Evolutionary conservation across 257 asterid species (phyloP).

Genomic region (Solanum rostratum): DNA sequence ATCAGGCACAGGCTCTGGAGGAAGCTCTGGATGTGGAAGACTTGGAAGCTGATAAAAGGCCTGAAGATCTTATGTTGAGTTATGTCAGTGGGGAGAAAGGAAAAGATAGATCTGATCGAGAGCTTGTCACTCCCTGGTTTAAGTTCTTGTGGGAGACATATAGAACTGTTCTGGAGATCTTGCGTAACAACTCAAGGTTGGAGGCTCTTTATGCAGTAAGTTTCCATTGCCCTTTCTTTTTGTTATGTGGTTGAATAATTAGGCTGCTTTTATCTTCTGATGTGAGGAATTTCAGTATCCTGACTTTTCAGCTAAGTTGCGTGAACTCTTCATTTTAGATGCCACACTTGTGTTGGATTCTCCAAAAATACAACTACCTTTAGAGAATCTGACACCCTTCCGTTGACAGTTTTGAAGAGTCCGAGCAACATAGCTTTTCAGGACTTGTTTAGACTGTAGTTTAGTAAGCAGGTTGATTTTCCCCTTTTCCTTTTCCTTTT

Average conservation of each 20-base stretch:
- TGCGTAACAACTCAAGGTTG: slow-evolving; percentile 67
- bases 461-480: background rate
- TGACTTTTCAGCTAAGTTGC: background rate
- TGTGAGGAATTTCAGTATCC: background rate
- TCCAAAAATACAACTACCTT: too few species aligned
- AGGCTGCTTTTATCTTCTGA: background rate
- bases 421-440: background rate
- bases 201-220: slow-evolving; percentile 69
- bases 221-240: background rate
- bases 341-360: too few species aligned
- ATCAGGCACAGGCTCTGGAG: slow-evolving; percentile 72
- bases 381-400: too few species aligned
- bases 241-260: background rate
- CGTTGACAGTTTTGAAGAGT: too few species aligned
- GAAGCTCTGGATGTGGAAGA: slow-evolving; percentile 90
- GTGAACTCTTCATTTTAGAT: too few species aligned
- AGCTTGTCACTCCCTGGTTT: slow-evolving; percentile 82
- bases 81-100: slow-evolving; percentile 97
- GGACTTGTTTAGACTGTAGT: background rate
- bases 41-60: slow-evolving; percentile 86
- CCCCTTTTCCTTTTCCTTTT: background rate
- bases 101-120: slow-evolving; percentile 89
- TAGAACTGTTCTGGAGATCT: slow-evolving; percentile 65
- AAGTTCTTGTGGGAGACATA: slow-evolving; percentile 89
- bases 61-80: slow-evolving; percentile 94